Conservation (phyloP, 2,329 filamentous ascomycete species). For the Fusarium anguioides region DNA sequence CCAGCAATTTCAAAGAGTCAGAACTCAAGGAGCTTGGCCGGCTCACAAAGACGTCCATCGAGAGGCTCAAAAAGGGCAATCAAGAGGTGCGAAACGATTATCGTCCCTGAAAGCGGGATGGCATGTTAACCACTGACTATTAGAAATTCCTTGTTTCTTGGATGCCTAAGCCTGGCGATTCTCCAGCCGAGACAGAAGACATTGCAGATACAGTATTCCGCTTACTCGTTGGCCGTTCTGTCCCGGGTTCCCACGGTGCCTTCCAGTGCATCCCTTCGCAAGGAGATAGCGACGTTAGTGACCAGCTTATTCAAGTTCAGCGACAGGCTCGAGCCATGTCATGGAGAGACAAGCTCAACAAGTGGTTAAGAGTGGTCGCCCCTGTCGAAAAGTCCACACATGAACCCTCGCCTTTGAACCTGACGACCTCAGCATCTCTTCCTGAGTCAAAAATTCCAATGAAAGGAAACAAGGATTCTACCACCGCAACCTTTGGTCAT, state of each 20-base stretch:
- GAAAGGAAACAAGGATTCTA: constrained; percentile 29
- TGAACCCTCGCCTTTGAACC: background rate
- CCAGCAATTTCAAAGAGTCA: constrained; percentile 17
- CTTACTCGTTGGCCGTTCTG: constrained; percentile 52
- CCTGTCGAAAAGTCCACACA: constrained; percentile 31
- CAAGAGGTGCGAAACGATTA: constrained; percentile 34
- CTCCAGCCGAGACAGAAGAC: constrained; percentile 49
- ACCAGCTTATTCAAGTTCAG: constrained; percentile 40
- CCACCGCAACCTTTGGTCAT: constrained; percentile 63
- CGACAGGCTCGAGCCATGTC: constrained; percentile 49
- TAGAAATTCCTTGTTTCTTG: constrained; percentile 56
- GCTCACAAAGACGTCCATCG: constrained; percentile 50
- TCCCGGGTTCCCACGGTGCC: background rate
- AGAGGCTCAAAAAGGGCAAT: constrained; percentile 18
- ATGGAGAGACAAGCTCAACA: constrained; percentile 50
- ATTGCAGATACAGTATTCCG: constrained; percentile 58
- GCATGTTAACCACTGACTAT: constrained; percentile 13
- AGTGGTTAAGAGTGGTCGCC: constrained; percentile 48
- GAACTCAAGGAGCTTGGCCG: constrained; percentile 48
- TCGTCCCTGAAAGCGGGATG: background rate
- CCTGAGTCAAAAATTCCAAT: background rate
- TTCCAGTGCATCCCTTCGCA: constrained; percentile 40
- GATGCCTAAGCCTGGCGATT: constrained; percentile 51
- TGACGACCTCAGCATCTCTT: constrained; percentile 9
- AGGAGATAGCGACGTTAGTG: constrained; percentile 1